phyloP scores from a whole-genome alignment of 192 early-diverging fungal genomes.

The Phycomyces blakesleeanus region DNA sequence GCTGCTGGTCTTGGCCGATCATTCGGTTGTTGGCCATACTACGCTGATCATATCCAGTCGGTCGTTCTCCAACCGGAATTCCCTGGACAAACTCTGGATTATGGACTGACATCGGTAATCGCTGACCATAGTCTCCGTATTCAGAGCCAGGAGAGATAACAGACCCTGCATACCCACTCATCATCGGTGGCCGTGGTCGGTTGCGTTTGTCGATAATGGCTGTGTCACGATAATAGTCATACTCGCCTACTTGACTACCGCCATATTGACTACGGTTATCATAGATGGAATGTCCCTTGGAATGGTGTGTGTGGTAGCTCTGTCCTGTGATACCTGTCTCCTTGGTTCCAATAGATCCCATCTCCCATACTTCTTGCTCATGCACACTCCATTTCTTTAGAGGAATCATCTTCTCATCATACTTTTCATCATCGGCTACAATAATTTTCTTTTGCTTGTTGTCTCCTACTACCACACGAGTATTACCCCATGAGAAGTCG shows the following conservation, averaged over 20 bases:
- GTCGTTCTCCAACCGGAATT: slow-evolving; percentile 6
- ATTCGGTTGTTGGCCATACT: slow-evolving; percentile 4
- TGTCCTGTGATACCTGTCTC: slow-evolving; percentile 43
- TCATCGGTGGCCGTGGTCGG: slow-evolving; percentile 17
- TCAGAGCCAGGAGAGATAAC: slow-evolving; percentile 21
- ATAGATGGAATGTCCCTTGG: slow-evolving; percentile 11
- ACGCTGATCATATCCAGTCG: slow-evolving; percentile 5
- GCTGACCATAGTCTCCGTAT: slow-evolving; percentile 20
- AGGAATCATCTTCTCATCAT: slow-evolving; percentile 83
- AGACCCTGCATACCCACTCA: slow-evolving; percentile 12
- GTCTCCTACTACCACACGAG: slow-evolving; percentile 76
- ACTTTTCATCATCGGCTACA: slow-evolving; percentile 71
- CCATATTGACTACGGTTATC: slow-evolving; percentile 33
- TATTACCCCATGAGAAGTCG: slow-evolving; percentile 98
- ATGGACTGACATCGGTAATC: slow-evolving; percentile 12
- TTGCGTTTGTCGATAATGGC: slow-evolving; percentile 17
- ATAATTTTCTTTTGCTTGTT: slow-evolving; percentile 61
- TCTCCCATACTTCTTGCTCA: slow-evolving; percentile 76
- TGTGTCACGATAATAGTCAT: slow-evolving; percentile 33
- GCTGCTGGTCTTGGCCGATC: slow-evolving; percentile 11
- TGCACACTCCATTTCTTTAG: slow-evolving; percentile 85
- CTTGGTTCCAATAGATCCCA: slow-evolving; percentile 47
- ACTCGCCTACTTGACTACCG: slow-evolving; percentile 34
- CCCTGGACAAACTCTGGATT: slow-evolving; percentile 18
- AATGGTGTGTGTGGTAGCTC: slow-evolving; percentile 30